Conservation (phyloP, 768 basidiomycete species). For the Amanita rimosa region DNA sequence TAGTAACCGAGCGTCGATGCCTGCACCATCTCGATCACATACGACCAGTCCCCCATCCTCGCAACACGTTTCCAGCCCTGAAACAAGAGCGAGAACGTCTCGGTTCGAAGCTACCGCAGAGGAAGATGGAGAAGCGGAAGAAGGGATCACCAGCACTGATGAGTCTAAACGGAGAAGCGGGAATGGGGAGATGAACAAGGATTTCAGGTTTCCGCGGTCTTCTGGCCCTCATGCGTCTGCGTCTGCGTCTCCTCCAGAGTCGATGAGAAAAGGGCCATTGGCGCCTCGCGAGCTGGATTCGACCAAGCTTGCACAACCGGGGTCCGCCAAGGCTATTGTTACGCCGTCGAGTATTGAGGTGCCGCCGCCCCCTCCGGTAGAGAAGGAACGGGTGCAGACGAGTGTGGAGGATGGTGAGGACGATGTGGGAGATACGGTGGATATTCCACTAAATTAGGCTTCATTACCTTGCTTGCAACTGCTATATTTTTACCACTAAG, state of each 20-base stretch:
- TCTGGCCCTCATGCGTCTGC: no score
- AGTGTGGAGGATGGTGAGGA: slow-evolving; percentile 51
- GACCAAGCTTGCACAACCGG: slow-evolving; percentile 4
- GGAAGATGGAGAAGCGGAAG: slow-evolving; percentile 20
- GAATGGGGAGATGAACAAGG: slow-evolving; percentile 68
- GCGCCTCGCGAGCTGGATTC: slow-evolving; percentile 6
- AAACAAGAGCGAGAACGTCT: slow-evolving; percentile 12
- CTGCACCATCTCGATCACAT: slow-evolving; percentile 40
- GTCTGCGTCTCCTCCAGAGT: slow-evolving; percentile 10
- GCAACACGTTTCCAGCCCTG: slow-evolving; percentile 21
- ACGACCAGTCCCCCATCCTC: slow-evolving; percentile 29
- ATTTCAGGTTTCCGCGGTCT: slow-evolving; percentile 63
- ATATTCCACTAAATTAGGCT: slow-evolving; percentile 44
- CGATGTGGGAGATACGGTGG: slow-evolving; percentile 71
- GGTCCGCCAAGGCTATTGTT: slow-evolving; percentile 20
- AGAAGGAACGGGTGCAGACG: slow-evolving; percentile 45
- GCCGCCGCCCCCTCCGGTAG: slow-evolving; percentile 69
- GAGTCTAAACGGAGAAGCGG: slow-evolving; percentile 33
- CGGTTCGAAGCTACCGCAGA: slow-evolving; percentile 44
- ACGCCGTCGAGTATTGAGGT: slow-evolving; percentile 62
- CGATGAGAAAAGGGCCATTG: not conserved
- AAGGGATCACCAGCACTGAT: slow-evolving; percentile 5
- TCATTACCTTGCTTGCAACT: no score
- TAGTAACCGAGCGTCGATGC: slow-evolving; percentile 58
- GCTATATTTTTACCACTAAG: no score